Percentiles rank a stretch among this genome's conserved stretches.
Evolutionary conservation across 1,284 basidiomycete species (phyloP).

Genomic region (Ustilago trichophora): DNA sequence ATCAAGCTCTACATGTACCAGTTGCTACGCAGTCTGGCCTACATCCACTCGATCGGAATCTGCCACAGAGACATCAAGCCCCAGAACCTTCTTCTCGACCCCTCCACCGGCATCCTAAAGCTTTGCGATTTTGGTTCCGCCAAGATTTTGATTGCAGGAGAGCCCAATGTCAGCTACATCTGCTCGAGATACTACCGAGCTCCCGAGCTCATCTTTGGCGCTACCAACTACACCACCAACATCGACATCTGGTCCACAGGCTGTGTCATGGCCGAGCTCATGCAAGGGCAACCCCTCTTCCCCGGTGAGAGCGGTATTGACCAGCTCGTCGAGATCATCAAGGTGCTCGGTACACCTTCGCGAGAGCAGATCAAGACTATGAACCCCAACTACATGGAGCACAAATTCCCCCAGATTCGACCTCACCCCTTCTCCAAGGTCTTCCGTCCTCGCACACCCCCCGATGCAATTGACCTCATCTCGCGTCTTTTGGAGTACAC

Average conservation of each 20-base stretch:
- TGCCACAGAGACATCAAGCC: slow-evolving; percentile 98
- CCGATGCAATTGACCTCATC: slow-evolving; percentile 95
- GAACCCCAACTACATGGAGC: slow-evolving; percentile 99
- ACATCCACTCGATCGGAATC: slow-evolving; percentile 93
- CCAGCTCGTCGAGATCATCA: slow-evolving; percentile 99
- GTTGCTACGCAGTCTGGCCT: slow-evolving; percentile 93
- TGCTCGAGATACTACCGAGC: slow-evolving; percentile 99
- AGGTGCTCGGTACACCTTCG: slow-evolving; percentile 96
- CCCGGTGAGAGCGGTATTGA: slow-evolving; percentile 99
- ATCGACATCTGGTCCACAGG: slow-evolving; percentile 99
- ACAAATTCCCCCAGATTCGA: slow-evolving; percentile 99
- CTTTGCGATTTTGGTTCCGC: slow-evolving; percentile 99
- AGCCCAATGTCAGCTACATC: slow-evolving; percentile 99
- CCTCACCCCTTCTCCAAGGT: slow-evolving; percentile 78
- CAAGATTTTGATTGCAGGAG: slow-evolving; percentile 96
- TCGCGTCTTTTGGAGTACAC: slow-evolving; percentile 96
- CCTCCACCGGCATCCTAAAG: slow-evolving; percentile 95
- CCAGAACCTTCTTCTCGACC: slow-evolving; percentile 96
- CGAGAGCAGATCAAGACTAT: slow-evolving; percentile 99
- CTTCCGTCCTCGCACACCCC: slow-evolving; percentile 94
- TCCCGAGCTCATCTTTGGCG: slow-evolving; percentile 98
- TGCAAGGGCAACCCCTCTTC: slow-evolving; percentile 98
- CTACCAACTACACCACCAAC: slow-evolving; percentile 99
- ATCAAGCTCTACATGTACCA: slow-evolving; percentile 99
- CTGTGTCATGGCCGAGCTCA: slow-evolving; percentile 99